Conservation (phyloP, 805 yeast genomes). For the Zygoascus flipseniorum region DNA sequence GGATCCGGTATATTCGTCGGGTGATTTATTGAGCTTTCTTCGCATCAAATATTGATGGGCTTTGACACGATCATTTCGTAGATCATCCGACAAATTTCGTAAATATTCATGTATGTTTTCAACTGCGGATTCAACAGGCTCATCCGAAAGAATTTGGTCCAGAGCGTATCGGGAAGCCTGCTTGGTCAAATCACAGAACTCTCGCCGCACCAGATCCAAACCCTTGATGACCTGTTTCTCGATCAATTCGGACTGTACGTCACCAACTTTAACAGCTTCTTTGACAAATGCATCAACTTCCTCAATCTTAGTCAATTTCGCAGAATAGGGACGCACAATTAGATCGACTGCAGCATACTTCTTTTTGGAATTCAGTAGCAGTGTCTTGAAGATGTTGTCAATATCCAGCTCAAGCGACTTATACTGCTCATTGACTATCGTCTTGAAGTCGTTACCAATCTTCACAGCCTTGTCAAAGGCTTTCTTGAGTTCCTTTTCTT, state of each 20-base stretch:
- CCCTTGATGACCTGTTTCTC: constrained; percentile 51
- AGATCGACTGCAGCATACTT: constrained; percentile 90
- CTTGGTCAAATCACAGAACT: constrained; percentile 86
- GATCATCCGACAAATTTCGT: constrained; percentile 47
- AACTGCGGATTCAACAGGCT: constrained; percentile 65
- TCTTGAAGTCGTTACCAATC: constrained; percentile 80
- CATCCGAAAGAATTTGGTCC: constrained; percentile 58
- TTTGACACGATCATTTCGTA: constrained; percentile 54
- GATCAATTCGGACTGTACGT: neutral
- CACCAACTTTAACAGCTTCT: neutral
- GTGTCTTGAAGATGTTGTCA: constrained; percentile 82
- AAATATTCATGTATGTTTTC: constrained; percentile 64
- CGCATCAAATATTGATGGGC: constrained; percentile 67
- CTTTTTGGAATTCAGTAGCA: constrained; percentile 88
- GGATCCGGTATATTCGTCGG: constrained; percentile 45
- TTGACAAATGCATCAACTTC: constrained; percentile 24
- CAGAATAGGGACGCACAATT: constrained; percentile 43
- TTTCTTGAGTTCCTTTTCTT: constrained; percentile 21
- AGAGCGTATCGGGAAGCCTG: constrained; percentile 74
- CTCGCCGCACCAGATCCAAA: constrained; percentile 94
- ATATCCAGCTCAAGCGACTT: constrained; percentile 84
- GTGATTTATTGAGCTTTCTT: constrained; percentile 85
- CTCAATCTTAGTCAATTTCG: constrained; percentile 55
- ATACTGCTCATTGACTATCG: constrained; percentile 81
- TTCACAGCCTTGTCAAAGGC: constrained; percentile 62